phyloP scores from a whole-genome alignment of 192 early-diverging fungal genomes.

The Allomyces arbusculus region DNA sequence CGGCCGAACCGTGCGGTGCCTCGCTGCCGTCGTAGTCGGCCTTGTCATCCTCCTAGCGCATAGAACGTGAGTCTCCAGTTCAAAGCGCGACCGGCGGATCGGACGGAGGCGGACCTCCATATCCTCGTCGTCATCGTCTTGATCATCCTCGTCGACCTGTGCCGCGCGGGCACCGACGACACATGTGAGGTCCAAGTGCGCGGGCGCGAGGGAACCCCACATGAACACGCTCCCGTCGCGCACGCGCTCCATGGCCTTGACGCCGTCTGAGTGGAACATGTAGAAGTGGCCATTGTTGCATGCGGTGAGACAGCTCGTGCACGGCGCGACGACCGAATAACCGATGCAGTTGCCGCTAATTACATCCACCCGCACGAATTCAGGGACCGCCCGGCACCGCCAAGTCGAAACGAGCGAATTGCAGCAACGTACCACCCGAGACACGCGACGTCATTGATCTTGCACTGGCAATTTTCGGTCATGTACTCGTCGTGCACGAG shows the following conservation, averaged over 20 bases:
- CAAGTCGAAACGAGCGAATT: background rate
- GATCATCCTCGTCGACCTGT: too few species aligned
- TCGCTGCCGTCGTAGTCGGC: too few species aligned
- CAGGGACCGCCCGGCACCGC: background rate
- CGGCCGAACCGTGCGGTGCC: too few species aligned
- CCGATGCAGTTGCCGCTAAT: constrained; percentile 39
- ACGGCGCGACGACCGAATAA: constrained; percentile 58
- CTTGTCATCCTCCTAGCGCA: too few species aligned
- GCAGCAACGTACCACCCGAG: constrained; percentile 34
- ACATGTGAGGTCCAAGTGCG: too few species aligned
- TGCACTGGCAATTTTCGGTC: constrained; percentile 53
- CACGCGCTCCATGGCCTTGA: background rate
- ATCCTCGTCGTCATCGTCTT: too few species aligned
- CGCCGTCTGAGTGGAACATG: constrained; percentile 35
- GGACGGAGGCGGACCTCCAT: too few species aligned
- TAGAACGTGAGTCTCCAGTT: too few species aligned
- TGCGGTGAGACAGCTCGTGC: constrained; percentile 23
- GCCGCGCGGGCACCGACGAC: too few species aligned
- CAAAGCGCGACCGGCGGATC: too few species aligned
- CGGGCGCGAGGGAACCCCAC: too few species aligned
- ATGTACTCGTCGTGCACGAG: constrained; percentile 61
- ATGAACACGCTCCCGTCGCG: too few species aligned
- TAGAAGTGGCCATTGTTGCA: constrained; percentile 45
- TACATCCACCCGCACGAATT: background rate
- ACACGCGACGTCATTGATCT: constrained; percentile 62